Conservation (phyloP, 2,329 filamentous ascomycete genomes). For the Didymella exigua region DNA sequence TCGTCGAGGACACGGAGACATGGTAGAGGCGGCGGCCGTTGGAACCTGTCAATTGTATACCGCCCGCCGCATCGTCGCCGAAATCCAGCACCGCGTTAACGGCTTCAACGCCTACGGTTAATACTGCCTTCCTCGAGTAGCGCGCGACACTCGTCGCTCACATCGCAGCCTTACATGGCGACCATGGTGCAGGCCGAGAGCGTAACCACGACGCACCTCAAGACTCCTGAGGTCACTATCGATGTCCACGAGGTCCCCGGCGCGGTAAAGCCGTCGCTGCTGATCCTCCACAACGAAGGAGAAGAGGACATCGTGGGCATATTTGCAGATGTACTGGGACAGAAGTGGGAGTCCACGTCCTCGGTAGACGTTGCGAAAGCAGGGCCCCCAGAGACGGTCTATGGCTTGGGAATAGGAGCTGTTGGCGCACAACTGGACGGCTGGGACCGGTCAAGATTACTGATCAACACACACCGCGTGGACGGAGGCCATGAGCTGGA, state of each 20-base stretch:
- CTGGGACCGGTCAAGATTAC: constrained; percentile 65
- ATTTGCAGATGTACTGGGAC: constrained; percentile 80
- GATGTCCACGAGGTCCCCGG: constrained; percentile 44
- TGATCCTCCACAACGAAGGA: constrained; percentile 69
- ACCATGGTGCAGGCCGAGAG: constrained; percentile 47
- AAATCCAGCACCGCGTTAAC: constrained; percentile 50
- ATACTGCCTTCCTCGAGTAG: constrained; percentile 17
- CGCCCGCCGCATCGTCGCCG: constrained; percentile 49
- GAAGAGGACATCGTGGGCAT: constrained; percentile 76
- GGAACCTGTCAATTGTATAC: constrained; percentile 44
- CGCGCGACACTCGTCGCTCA: constrained; percentile 23
- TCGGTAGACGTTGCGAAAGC: constrained; percentile 61
- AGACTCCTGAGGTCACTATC: constrained; percentile 38
- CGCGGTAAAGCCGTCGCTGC: constrained; percentile 47
- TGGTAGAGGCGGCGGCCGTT: constrained; percentile 43
- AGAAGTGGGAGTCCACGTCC: constrained; percentile 67
- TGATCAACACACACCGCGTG: constrained; percentile 79
- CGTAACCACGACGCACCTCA: constrained; percentile 39
- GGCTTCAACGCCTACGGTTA: constrained; percentile 52
- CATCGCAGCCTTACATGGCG: constrained; percentile 40
- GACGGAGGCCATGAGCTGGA: constrained; percentile 68
- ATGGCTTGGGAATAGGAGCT: constrained; percentile 66
- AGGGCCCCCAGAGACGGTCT: constrained; percentile 67
- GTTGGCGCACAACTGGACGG: constrained; percentile 63
- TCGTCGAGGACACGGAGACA: constrained; percentile 40